phyloP scores from a whole-genome alignment of 2,329 filamentous ascomycete genomes.

The Pestalotiopsis sp. region DNA sequence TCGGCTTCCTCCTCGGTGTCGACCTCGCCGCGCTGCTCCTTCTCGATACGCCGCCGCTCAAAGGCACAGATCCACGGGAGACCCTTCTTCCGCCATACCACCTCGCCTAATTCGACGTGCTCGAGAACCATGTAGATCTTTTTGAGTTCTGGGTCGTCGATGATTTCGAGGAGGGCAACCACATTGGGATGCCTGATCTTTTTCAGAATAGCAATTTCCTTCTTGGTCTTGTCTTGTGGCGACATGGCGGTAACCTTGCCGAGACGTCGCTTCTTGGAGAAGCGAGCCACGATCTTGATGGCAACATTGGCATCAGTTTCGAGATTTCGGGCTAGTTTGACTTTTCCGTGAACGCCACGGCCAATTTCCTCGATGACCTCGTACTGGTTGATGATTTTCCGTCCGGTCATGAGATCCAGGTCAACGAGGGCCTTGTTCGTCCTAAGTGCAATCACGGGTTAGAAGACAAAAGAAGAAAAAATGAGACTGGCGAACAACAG shows the following conservation, averaged over 20 bases:
- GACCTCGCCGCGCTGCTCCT: constrained; percentile 65
- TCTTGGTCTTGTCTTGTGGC: constrained; percentile 81
- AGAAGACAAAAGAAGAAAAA: not conserved
- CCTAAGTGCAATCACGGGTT: constrained; percentile 40
- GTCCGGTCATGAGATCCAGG: constrained; percentile 83
- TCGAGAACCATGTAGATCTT: constrained; percentile 99
- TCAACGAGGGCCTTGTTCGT: constrained; percentile 93
- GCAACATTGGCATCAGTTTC: constrained; percentile 79
- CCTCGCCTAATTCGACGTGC: constrained; percentile 91
- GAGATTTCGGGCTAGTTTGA: constrained; percentile 87
- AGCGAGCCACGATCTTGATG: constrained; percentile 97
- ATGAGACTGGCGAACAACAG: too few species aligned
- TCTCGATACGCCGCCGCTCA: constrained; percentile 80
- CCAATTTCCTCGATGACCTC: constrained; percentile 96
- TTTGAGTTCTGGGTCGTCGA: constrained; percentile 92
- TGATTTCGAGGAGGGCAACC: constrained; percentile 92
- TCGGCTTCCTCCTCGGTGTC: constrained; percentile 62
- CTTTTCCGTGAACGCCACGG: constrained; percentile 94
- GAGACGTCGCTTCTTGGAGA: constrained; percentile 90
- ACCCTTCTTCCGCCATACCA: constrained; percentile 90
- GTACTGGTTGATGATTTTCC: constrained; percentile 97
- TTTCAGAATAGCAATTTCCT: constrained; percentile 96
- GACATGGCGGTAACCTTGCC: constrained; percentile 73
- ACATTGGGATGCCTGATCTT: constrained; percentile 98
- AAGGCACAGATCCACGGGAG: constrained; percentile 80